Evolutionary conservation across 305 asterid species (phyloP).

Genomic region (Solanum hybrid): DNA sequence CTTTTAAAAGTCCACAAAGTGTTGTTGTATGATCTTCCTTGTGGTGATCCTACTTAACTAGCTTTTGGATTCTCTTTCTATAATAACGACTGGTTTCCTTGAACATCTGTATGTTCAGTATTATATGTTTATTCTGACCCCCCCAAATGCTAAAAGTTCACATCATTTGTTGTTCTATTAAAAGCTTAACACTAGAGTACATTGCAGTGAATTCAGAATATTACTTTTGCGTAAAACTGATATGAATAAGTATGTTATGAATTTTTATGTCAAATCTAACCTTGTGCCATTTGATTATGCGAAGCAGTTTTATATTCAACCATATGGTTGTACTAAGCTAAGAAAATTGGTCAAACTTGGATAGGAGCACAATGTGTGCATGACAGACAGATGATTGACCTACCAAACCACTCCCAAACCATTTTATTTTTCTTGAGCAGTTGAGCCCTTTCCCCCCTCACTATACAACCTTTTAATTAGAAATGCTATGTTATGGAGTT

Average conservation of each 20-base stretch:
- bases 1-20: not conserved
- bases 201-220: not conserved
- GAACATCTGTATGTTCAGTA: not conserved
- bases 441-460: not conserved
- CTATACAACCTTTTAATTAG: not conserved
- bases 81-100: not conserved
- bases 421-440: not conserved
- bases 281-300: not conserved
- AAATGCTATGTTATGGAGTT: not conserved
- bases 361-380: not conserved
- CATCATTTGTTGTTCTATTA: not conserved
- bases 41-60: not conserved
- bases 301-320: not conserved
- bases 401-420: not conserved
- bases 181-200: not conserved
- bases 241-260: not conserved
- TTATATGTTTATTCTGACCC: not conserved
- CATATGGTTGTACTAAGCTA: not conserved
- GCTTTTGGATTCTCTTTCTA: not conserved
- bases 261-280: not conserved
- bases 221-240: not conserved
- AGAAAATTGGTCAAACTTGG: not conserved
- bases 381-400: not conserved
- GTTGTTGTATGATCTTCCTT: not conserved
- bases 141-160: not conserved